These are phyloP conservation scores for Piromyces finnis DNA, from an alignment of 192 early-diverging fungal genomes.

Conservation along the genomic window DNA sequence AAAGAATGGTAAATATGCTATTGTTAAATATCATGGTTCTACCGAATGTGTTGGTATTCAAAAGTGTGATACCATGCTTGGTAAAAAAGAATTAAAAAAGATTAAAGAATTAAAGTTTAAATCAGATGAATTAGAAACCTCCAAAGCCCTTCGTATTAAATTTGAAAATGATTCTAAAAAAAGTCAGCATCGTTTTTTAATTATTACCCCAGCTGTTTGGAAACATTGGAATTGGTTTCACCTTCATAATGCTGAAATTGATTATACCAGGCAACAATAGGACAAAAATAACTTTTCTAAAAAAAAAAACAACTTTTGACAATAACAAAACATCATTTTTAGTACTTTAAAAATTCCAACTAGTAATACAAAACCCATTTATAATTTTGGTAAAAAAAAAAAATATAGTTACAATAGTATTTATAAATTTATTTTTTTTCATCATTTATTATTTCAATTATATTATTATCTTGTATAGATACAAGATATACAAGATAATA, in stretches of 20 bases:
- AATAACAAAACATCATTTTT: no score
- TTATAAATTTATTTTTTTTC: no score
- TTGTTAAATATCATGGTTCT: background rate
- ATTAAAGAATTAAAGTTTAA: background rate
- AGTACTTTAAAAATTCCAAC: no score
- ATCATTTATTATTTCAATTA: no score
- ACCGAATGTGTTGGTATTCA: background rate
- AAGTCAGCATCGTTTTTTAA: background rate
- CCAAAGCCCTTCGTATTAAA: background rate
- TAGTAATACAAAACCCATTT: no score
- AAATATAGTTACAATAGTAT: no score
- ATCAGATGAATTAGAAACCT: background rate
- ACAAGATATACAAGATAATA: no score
- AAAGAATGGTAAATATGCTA: background rate
- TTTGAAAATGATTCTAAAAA: background rate
- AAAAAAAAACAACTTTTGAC: no score
- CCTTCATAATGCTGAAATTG: background rate
- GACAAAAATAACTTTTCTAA: no score
- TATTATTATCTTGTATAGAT: no score
- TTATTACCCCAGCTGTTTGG: background rate
- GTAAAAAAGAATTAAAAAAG: background rate
- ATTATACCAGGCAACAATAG: background rate
- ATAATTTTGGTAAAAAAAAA: no score
- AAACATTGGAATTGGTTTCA: background rate
- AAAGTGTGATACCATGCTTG: background rate